Percentiles rank a stretch among this genome's conserved stretches.
phyloP scores from a whole-genome alignment of 1,139 yeast genomes.

The Spathaspora sp. region DNA sequence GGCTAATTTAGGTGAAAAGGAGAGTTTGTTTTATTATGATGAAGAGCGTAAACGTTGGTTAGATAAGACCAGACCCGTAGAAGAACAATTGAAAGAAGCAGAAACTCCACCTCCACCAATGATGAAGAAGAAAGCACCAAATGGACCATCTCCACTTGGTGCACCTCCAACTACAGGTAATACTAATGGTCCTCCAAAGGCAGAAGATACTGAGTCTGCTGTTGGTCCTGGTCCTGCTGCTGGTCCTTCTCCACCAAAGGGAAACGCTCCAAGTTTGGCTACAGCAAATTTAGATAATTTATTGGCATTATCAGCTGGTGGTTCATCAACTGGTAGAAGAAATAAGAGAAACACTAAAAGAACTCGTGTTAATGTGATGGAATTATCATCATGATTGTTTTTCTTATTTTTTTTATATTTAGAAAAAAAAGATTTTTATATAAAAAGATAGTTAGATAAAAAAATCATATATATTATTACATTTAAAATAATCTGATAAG shows the following conservation, averaged over 20 bases:
- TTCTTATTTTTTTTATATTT: neutral
- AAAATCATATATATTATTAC: too few species aligned
- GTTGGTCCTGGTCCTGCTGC: conserved; percentile 8
- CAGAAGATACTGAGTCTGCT: neutral
- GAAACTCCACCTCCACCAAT: conserved; percentile 78
- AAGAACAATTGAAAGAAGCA: conserved; percentile 60
- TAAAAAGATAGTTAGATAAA: neutral
- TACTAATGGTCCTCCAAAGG: conserved; percentile 12
- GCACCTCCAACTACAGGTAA: conserved; percentile 11
- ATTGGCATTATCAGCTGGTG: conserved; percentile 46
- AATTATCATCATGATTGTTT: conserved; percentile 14
- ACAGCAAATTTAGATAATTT: conserved; percentile 69
- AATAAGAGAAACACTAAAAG: conserved; percentile 67
- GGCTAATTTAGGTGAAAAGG: conserved; percentile 83
- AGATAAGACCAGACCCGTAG: conserved; percentile 65
- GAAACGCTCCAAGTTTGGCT: conserved; percentile 29
- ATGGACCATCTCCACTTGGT: conserved; percentile 10
- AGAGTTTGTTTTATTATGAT: conserved; percentile 73
- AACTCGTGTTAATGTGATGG: conserved; percentile 79
- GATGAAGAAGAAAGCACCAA: conserved; percentile 35
- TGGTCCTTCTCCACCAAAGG: conserved; percentile 4
- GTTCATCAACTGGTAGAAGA: conserved; percentile 43
- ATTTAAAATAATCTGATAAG: neutral
- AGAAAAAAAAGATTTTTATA: neutral
- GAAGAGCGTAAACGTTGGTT: conserved; percentile 88